phyloP scores from a whole-genome alignment of 345 rosid genomes.

The Tarenaya hassleriana region DNA sequence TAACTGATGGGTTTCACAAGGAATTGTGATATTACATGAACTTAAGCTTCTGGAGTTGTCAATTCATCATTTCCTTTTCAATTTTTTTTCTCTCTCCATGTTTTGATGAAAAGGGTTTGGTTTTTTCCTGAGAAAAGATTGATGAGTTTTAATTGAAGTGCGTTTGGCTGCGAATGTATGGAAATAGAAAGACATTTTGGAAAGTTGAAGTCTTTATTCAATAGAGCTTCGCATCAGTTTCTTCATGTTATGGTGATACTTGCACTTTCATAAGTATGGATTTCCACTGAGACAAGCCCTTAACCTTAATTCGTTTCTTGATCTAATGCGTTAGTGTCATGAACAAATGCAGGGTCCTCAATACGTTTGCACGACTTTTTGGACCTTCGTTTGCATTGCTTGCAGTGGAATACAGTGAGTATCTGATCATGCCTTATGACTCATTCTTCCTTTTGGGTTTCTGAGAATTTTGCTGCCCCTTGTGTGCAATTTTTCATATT shows the following conservation, averaged over 20 bases:
- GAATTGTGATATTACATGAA: conserved; percentile 6
- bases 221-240: background rate
- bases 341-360: conserved; percentile 82
- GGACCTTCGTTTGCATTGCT: conserved; percentile 87
- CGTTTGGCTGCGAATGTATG: background rate
- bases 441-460: background rate
- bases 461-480: background rate
- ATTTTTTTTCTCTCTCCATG: background rate
- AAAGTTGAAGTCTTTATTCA: background rate
- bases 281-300: too few species aligned
- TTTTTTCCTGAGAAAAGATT: background rate
- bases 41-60: conserved; percentile 15
- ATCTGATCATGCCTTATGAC: conserved; percentile 5
- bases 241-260: conserved; percentile 18
- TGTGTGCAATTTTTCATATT: background rate
- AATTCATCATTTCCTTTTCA: background rate
- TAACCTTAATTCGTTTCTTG: too few species aligned
- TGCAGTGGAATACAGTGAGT: conserved; percentile 99
- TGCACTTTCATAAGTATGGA: background rate
- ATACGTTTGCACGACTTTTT: conserved; percentile 87
- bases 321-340: conserved; percentile 10
- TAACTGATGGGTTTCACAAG: conserved; percentile 13
- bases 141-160: conserved; percentile 9
- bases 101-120: conserved; percentile 6
- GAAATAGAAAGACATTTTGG: conserved; percentile 14